Conservation (phyloP, 148 eudicot species). For the Bassia scoparia region DNA sequence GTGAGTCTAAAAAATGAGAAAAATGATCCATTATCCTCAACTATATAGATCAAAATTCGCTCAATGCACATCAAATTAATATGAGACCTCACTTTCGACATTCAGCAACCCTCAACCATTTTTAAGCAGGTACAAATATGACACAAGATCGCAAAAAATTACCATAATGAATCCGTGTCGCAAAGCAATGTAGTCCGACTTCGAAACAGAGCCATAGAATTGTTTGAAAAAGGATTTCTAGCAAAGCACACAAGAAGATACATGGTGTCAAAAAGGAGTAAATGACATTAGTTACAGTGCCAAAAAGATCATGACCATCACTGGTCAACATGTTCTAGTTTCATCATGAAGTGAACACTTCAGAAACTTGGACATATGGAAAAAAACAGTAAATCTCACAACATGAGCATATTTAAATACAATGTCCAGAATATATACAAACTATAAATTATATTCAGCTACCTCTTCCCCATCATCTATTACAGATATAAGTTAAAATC, state of each 20-base stretch:
- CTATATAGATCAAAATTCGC: neutral
- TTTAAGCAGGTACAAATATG: too few species aligned
- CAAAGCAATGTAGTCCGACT: constrained; percentile 73
- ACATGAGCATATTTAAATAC: neutral
- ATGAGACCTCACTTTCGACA: neutral
- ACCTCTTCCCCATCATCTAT: too few species aligned
- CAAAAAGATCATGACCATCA: neutral
- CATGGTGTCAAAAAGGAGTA: neutral
- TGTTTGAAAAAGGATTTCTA: constrained; percentile 87
- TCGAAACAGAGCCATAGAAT: constrained; percentile 75
- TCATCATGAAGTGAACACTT: neutral
- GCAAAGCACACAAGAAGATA: constrained; percentile 14
- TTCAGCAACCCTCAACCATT: neutral
- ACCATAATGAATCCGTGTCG: constrained; percentile 81
- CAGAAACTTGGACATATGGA: neutral
- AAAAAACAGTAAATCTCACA: neutral
- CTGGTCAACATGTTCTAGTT: neutral
- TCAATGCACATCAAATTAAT: constrained; percentile 2
- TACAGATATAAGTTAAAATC: too few species aligned
- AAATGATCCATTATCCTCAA: neutral
- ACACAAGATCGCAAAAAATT: neutral
- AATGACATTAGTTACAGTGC: neutral
- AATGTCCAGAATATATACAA: too few species aligned
- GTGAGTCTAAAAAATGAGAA: constrained; percentile 47
- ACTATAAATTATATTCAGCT: neutral